Conservation (phyloP, 768 basidiomycete species). For the Leccinum fibrillosum region DNA sequence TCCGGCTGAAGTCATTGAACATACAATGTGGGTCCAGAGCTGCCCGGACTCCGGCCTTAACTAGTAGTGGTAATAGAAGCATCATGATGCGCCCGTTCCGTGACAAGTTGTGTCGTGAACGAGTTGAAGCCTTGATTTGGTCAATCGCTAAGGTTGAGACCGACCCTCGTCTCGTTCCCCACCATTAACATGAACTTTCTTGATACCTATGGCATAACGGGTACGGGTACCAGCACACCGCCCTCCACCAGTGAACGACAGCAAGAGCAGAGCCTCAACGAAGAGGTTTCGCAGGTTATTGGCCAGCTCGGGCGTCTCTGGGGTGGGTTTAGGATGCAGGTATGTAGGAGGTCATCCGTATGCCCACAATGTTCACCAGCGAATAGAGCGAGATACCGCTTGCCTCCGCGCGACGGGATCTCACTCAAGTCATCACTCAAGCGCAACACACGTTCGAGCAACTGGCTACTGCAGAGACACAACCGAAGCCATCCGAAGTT, state of each 20-base stretch:
- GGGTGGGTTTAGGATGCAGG: slow-evolving; percentile 92
- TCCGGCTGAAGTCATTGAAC: no score
- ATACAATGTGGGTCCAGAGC: no score
- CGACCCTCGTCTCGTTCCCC: not conserved
- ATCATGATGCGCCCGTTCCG: no score
- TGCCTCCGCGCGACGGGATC: slow-evolving; percentile 67
- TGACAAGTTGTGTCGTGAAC: not conserved
- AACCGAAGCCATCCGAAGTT: no score
- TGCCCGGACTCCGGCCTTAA: no score
- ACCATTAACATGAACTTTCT: slow-evolving; percentile 62
- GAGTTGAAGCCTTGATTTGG: slow-evolving; percentile 18
- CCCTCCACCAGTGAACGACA: slow-evolving; percentile 32
- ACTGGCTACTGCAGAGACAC: slow-evolving; percentile 40
- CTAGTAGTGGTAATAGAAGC: no score
- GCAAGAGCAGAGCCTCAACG: slow-evolving; percentile 62
- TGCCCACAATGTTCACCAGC: no score
- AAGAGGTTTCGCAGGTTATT: slow-evolving; percentile 86
- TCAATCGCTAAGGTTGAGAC: not conserved
- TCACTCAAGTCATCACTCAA: slow-evolving; percentile 58
- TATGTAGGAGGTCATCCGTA: slow-evolving; percentile 29
- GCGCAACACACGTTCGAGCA: slow-evolving; percentile 72
- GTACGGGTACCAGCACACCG: slow-evolving; percentile 44
- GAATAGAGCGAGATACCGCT: slow-evolving; percentile 65
- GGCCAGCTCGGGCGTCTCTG: slow-evolving; percentile 85
- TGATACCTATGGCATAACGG: slow-evolving; percentile 60